phyloP scores from a whole-genome alignment of 106 monocot genomes.

The Dendrobium officinale region DNA sequence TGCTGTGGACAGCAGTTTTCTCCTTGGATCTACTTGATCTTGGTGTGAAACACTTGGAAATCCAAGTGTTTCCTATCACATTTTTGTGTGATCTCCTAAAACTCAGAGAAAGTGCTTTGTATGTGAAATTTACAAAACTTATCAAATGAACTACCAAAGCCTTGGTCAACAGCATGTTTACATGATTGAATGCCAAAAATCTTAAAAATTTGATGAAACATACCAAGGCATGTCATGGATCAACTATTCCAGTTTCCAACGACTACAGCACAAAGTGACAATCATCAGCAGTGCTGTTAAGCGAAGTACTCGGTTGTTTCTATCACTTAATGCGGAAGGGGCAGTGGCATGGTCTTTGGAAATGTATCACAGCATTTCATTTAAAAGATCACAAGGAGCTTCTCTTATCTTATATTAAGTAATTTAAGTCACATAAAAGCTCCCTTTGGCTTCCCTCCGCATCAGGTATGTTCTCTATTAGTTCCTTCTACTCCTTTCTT shows the following conservation, averaged over 20 bases:
- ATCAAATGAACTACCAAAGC: not conserved
- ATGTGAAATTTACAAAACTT: not conserved
- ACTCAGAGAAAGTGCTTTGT: not conserved
- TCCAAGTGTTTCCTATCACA: no score
- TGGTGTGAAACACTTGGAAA: no score
- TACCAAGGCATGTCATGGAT: not conserved
- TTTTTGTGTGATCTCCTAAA: not conserved
- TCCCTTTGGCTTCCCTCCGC: no score
- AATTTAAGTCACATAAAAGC: no score
- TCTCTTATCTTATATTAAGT: no score
- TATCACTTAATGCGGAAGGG: no score
- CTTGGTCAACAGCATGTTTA: not conserved
- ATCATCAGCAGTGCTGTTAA: not conserved
- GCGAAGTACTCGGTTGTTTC: not conserved
- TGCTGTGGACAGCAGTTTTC: no score
- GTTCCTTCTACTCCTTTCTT: no score
- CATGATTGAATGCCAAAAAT: not conserved
- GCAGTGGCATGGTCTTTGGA: no score
- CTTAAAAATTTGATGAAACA: not conserved
- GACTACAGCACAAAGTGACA: not conserved
- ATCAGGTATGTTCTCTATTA: no score
- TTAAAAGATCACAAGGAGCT: not conserved
- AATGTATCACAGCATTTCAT: not conserved
- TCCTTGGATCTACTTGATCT: no score
- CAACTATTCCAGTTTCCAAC: not conserved